phyloP scores from a whole-genome alignment of 75 land plant species.

The Cupressus sempervirens region DNA sequence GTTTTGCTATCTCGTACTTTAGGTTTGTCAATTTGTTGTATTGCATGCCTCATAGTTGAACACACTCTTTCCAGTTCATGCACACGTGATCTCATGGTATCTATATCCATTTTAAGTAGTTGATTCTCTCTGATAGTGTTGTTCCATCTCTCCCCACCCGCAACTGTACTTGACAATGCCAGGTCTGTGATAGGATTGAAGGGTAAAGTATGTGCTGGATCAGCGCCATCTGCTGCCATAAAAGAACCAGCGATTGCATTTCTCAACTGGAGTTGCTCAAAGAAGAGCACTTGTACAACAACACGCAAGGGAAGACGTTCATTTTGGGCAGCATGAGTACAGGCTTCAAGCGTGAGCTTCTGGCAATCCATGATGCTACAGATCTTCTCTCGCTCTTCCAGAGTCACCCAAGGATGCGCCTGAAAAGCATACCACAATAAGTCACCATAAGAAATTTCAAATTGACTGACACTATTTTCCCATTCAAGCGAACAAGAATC shows the following conservation, averaged over 20 bases:
- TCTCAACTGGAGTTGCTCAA: slow-evolving; percentile 87
- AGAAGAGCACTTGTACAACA: slow-evolving; percentile 84
- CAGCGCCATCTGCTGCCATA: slow-evolving; percentile 21
- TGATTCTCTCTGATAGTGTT: slow-evolving; percentile 66
- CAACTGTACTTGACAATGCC: not conserved
- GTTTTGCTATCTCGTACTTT: not conserved
- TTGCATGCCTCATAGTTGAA: slow-evolving; percentile 62
- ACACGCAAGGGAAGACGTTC: slow-evolving; percentile 82
- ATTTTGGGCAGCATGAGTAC: slow-evolving; percentile 92
- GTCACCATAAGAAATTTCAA: not conserved
- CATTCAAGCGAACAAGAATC: not conserved
- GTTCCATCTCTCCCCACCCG: slow-evolving; percentile 32
- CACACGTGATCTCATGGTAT: slow-evolving; percentile 73
- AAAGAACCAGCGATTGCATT: slow-evolving; percentile 74
- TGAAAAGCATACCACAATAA: slow-evolving; percentile 14
- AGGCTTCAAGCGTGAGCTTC: slow-evolving; percentile 84
- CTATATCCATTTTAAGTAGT: slow-evolving; percentile 79
- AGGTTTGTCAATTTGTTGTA: slow-evolving; percentile 57
- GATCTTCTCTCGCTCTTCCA: slow-evolving; percentile 65
- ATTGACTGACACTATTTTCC: not conserved
- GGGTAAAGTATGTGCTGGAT: slow-evolving; percentile 8
- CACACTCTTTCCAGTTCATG: slow-evolving; percentile 74
- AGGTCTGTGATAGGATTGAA: slow-evolving; percentile 10
- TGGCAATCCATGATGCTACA: slow-evolving; percentile 86
- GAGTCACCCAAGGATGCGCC: slow-evolving; percentile 91